These are phyloP conservation scores for Neurospora sp. DNA, from an alignment of 2,329 filamentous ascomycete species.

Conservation along the genomic window DNA sequence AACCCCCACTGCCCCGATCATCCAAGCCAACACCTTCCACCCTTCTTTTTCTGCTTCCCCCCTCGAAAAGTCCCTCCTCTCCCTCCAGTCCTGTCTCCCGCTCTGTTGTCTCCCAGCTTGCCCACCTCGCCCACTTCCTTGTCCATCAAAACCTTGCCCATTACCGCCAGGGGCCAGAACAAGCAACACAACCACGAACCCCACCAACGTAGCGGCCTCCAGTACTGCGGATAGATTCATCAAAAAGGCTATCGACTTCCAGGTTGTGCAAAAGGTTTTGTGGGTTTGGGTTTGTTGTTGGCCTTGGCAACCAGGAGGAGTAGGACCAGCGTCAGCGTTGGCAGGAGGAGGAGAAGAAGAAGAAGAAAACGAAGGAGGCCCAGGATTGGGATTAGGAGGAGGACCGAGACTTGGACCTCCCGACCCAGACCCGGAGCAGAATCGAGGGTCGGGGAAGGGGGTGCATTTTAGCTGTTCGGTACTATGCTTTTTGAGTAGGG, in stretches of 20 bases:
- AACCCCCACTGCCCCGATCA: constrained; percentile 21
- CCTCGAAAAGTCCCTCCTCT: neutral
- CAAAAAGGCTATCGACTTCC: constrained; percentile 79
- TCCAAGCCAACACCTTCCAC: neutral
- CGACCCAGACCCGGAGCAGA: neutral
- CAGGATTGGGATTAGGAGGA: too few species aligned
- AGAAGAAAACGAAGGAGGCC: too few species aligned
- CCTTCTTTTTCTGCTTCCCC: neutral
- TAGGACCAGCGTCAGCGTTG: too few species aligned
- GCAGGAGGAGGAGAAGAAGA: too few species aligned
- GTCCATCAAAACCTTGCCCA: neutral
- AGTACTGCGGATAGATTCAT: constrained; percentile 78
- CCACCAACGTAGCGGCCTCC: constrained; percentile 69
- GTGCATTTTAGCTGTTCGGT: constrained; percentile 26
- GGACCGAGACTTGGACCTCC: too few species aligned
- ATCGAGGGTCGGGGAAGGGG: constrained; percentile 5
- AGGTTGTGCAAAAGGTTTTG: too few species aligned
- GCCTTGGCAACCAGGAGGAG: too few species aligned
- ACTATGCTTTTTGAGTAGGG: too few species aligned
- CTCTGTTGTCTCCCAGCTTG: neutral
- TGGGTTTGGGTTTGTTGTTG: too few species aligned
- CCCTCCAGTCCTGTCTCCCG: neutral
- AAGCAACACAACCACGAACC: constrained; percentile 63
- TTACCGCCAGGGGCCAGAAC: neutral
- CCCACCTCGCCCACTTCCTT: neutral